phyloP scores from a whole-genome alignment of 495 filamentous ascomycete species.

The Podospora australis region DNA sequence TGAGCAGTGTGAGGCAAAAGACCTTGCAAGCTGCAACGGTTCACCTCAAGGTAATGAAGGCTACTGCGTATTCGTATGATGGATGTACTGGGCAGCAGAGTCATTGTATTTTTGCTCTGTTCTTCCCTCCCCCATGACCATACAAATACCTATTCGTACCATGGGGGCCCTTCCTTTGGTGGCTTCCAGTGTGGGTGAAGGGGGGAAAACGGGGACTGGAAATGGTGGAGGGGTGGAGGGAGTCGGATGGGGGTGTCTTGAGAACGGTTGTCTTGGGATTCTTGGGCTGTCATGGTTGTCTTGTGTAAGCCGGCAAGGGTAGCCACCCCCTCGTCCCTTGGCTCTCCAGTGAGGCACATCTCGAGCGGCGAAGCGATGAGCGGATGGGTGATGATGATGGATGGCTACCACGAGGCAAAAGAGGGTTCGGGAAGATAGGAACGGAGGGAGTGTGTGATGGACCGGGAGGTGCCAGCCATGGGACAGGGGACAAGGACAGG shows the following conservation, averaged over 20 bases:
- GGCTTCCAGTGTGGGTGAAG: background rate
- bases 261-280: background rate
- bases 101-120: too few species aligned
- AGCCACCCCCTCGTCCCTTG: background rate
- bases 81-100: too few species aligned
- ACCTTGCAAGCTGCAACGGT: background rate
- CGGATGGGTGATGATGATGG: too few species aligned
- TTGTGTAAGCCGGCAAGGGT: constrained; percentile 6
- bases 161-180: background rate
- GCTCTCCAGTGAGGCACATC: constrained; percentile 6
- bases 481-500: constrained; percentile 24
- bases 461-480: constrained; percentile 27
- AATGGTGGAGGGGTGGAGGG: background rate
- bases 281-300: too few species aligned
- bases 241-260: background rate
- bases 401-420: constrained; percentile 31
- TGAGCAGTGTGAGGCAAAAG: background rate
- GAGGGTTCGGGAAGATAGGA: constrained; percentile 36
- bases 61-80: too few species aligned
- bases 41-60: too few species aligned
- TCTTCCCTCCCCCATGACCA: too few species aligned
- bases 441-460: constrained; percentile 17
- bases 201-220: background rate
- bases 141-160: background rate
- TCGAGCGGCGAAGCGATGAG: constrained; percentile 15